Conservation (phyloP, 257 asterid species). For the Misopates orontium region DNA sequence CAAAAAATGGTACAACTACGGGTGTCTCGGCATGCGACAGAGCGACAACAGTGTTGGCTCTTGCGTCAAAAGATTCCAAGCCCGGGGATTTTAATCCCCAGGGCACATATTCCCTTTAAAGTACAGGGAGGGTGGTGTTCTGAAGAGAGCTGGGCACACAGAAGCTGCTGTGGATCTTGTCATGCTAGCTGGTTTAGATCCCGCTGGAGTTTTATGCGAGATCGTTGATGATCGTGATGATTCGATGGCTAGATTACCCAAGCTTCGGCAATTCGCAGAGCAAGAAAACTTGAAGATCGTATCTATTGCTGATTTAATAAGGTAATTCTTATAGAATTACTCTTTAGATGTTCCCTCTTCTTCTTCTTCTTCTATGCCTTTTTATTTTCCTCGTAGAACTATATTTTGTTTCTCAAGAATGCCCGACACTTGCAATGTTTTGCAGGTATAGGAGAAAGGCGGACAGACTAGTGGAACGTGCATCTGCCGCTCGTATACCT, state of each 20-base stretch:
- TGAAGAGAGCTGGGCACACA: conserved; percentile 98
- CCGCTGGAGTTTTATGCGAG: conserved; percentile 90
- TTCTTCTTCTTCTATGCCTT: conserved; percentile 12
- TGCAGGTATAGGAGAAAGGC: conserved; percentile 91
- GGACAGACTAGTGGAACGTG: conserved; percentile 77
- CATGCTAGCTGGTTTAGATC: conserved; percentile 78
- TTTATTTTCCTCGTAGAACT: not conserved
- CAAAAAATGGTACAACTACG: conserved; percentile 86
- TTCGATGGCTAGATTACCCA: conserved; percentile 96
- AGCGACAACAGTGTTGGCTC: conserved; percentile 82
- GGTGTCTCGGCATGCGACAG: conserved; percentile 98
- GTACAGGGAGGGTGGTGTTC: conserved; percentile 92
- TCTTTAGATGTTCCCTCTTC: not conserved
- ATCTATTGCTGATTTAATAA: conserved; percentile 89
- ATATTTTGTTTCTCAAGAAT: conserved; percentile 10
- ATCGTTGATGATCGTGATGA: conserved; percentile 98
- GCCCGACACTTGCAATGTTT: conserved; percentile 27
- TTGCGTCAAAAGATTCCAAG: conserved; percentile 75
- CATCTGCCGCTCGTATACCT: conserved; percentile 93
- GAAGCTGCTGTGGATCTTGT: conserved; percentile 97
- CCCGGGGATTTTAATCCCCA: conserved; percentile 97
- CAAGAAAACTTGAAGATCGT: conserved; percentile 69
- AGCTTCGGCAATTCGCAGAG: conserved; percentile 65
- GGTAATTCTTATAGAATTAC: conserved; percentile 39
- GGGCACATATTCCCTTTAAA: conserved; percentile 98